Percentiles rank a stretch among this genome's conserved stretches.
Conservation (phyloP, 345 rosid species). For the Aegle marmelos region DNA sequence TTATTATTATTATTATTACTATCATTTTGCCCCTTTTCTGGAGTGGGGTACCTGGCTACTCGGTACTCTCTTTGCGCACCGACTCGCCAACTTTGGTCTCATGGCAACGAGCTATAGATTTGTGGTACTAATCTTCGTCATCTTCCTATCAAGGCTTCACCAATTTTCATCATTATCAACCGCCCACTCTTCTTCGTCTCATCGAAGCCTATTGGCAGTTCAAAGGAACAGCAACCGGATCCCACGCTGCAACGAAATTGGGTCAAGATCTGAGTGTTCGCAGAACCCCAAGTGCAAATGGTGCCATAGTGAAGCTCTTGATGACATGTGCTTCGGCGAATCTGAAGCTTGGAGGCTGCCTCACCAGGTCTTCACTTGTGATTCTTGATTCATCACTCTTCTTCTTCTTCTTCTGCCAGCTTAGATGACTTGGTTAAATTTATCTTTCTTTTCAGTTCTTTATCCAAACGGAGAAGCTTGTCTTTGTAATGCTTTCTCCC, state of each 20-base stretch:
- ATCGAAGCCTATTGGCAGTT: slow-evolving; percentile 17
- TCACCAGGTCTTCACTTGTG: slow-evolving; percentile 44
- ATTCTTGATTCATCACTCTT: slow-evolving; percentile 12
- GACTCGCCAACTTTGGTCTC: background rate
- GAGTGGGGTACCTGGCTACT: background rate
- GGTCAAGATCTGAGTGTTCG: slow-evolving; percentile 39
- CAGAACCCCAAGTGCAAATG: slow-evolving; percentile 46
- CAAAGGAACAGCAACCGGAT: slow-evolving; percentile 26
- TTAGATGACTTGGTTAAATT: background rate
- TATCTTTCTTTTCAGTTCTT: background rate
- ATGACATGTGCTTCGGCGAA: slow-evolving; percentile 53
- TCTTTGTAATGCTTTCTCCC: background rate
- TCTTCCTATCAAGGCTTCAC: slow-evolving; percentile 11
- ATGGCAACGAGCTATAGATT: slow-evolving; percentile 12
- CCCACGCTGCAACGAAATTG: slow-evolving; percentile 35
- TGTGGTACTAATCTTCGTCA: slow-evolving; percentile 9
- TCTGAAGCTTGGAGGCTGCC: slow-evolving; percentile 51
- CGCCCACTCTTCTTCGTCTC: background rate
- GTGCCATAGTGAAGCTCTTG: slow-evolving; percentile 52
- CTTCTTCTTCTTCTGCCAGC: background rate
- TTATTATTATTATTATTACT: no score
- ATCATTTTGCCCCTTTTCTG: no score
- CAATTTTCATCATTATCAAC: slow-evolving; percentile 11
- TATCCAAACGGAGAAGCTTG: background rate
- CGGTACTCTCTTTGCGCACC: background rate